Conservation (phyloP, 177 flowering plant species). For the Tripterygium wilfordii region DNA sequence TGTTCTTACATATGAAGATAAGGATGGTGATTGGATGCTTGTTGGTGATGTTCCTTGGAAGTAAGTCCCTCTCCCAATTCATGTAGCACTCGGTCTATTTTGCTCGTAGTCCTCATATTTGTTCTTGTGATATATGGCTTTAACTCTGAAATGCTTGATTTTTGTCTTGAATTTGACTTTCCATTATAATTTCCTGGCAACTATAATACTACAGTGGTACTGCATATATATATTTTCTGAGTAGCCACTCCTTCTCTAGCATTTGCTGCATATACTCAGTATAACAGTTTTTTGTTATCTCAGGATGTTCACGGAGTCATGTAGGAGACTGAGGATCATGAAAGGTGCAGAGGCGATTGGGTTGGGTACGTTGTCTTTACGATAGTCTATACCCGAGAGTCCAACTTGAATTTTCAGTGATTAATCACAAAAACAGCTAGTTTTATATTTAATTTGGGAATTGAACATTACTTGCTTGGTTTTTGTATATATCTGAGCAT, state of each 20-base stretch:
- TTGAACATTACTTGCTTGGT: no score
- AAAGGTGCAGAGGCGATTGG: constrained; percentile 82
- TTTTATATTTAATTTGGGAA: no score
- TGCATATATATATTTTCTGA: no score
- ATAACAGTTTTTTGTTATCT: constrained; percentile 12
- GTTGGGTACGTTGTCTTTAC: constrained; percentile 55
- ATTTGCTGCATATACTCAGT: no score
- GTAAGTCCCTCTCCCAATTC: constrained; percentile 24
- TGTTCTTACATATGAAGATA: constrained; percentile 59
- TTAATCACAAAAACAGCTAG: no score
- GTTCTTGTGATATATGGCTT: constrained; percentile 2
- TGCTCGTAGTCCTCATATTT: background rate
- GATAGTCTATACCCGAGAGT: background rate
- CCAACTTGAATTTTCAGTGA: background rate
- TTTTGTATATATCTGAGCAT: no score
- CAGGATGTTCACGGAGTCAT: constrained; percentile 70
- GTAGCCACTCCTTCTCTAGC: no score
- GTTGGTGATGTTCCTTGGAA: constrained; percentile 66
- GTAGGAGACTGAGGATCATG: constrained; percentile 70
- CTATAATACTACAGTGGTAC: no score
- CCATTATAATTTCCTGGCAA: no score
- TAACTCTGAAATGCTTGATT: no score
- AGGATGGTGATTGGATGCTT: constrained; percentile 66
- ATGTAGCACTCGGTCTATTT: background rate
- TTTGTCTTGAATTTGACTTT: no score